Base-by-base conservation (phyloP, 768 basidiomycete species). In the Serendipita sp. region DNA sequence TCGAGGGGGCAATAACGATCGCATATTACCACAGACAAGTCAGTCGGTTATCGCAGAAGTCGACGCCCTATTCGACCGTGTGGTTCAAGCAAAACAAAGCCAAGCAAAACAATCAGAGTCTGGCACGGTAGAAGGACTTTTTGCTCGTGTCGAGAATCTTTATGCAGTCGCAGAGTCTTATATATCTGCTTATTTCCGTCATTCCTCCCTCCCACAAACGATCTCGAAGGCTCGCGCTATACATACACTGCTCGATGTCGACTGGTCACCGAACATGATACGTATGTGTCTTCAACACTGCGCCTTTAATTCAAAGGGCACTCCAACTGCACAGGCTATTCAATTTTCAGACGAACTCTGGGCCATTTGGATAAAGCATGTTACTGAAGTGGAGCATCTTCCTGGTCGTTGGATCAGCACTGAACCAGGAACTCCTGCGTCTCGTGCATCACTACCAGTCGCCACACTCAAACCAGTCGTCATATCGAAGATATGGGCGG, bases 161-260 rank as follows among this genome's bases (percentile, higher is more conserved):
- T 18, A 51, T 51, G 30, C 30, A 51, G 48, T 51, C 18, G 30
- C 30, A 51, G 30, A 32, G 30, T 82, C 92, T 2, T 97, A 90
- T 71, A 76, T 96, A 60, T 83, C 87, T 11, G 86, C 93, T 0
- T 81, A 85, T 71, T 87, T 87, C 69, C 72, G 74, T 2, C 86
- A 87, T 68, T 73, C 78, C 3, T 70, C 74, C 0, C 76, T 80
- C 63, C 76, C 80, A 3, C 86, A 82, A 69, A 75, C 86, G 18
- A 80, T 86, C 63, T 83, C 86, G 0, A 75, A 96, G 41, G 85
- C 89, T 70, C 75, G 82, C 16, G 89, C 88, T 67, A 79, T 79
- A 0, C 66, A 69, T 10, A 75, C 77, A 13, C 72, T 69, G 13
- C 73, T 76, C 13, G 75, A 75, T 30, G 75, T 72, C 35, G 83